A percentile compares a stretch with the other conserved stretches of the same genome.
phyloP scores from a whole-genome alignment of 345 rosid species.

The Brassica cretica region DNA sequence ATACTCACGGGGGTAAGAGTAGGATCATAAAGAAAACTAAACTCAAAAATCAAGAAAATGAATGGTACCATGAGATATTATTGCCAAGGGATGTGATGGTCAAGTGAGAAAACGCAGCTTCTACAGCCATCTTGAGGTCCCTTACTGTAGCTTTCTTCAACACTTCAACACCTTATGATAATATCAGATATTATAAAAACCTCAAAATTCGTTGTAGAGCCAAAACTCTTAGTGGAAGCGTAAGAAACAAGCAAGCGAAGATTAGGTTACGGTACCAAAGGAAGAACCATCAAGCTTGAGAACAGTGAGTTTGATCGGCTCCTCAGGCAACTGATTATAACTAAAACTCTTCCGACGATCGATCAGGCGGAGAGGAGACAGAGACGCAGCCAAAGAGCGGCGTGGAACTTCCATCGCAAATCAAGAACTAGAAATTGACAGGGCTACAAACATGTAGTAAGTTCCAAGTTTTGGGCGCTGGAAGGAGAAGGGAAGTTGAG shows the following conservation, averaged over 20 bases:
- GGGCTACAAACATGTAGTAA: too few species aligned
- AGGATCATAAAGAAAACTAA: background rate
- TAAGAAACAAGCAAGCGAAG: background rate
- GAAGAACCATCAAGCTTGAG: constrained; percentile 79
- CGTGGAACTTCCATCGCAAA: constrained; percentile 43
- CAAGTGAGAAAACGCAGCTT: constrained; percentile 64
- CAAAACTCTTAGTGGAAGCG: too few species aligned
- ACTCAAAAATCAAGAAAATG: background rate
- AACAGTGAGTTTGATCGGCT: constrained; percentile 73
- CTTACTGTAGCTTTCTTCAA: constrained; percentile 57
- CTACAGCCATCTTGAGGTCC: constrained; percentile 78
- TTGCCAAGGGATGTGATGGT: constrained; percentile 54
- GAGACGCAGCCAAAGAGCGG: constrained; percentile 45
- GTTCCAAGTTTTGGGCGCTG: too few species aligned
- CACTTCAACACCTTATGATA: constrained; percentile 51
- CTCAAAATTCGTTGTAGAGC: too few species aligned
- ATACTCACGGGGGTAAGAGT: background rate
- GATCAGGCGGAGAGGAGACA: constrained; percentile 42
- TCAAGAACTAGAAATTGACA: background rate
- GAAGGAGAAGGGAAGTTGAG: background rate
- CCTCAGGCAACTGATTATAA: constrained; percentile 65
- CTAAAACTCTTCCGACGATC: constrained; percentile 44
- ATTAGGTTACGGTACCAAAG: constrained; percentile 47
- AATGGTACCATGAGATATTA: constrained; percentile 72
- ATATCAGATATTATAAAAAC: too few species aligned